Evolutionary conservation across 495 filamentous ascomycete genomes (phyloP), one percentile per base, ranked within the genome.

Genomic region (Penicillium arizonense): DNA sequence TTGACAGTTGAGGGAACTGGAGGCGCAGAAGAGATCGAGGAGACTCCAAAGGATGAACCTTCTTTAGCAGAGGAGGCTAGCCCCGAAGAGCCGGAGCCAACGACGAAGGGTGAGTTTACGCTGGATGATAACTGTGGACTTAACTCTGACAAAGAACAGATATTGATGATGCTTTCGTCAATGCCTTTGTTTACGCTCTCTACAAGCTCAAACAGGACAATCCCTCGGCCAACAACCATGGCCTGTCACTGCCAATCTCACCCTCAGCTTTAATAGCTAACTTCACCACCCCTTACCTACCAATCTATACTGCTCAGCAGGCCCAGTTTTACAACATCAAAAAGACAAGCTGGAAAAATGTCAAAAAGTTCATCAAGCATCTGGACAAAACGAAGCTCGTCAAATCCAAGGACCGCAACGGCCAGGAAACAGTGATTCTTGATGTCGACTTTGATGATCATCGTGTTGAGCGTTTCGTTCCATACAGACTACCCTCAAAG

Each of bases 301-400:
- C 87, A 0, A 77, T 80, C 44, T 82, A 73, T 59, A 79, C 74
- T 10, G 69, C 74, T 8, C 72, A 76, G 20, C 76, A 83, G 62
- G 72, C 78, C 11, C 76, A 82, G 23, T 82, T 73, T 20, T 77
- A 88, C 30, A 79, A 82, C 57, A 85, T 90, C 62, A 90, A 89
- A 70, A 89, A 87, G 67, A 86, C 86, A 5, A 86, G 79, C 64
- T 87, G 85, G 80, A 90, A 89, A 68, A 89, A 82, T 48, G 77
- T 84, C 37, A 85, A 83, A 52, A 89, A 88, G 53, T 89, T 89
- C 64, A 82, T 89, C 66, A 89, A 89, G 62, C 66, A 78, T 30
- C 66, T 90, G 8, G 87, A 88, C 61, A 89, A 88, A 60, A 69
- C 82, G 45, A 61, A 74, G 5, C 62, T 88, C 11, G 64, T 89